These are phyloP conservation scores for Monosporozyma solicola DNA, from an alignment of 805 yeast genomes.

Conservation along the genomic window DNA sequence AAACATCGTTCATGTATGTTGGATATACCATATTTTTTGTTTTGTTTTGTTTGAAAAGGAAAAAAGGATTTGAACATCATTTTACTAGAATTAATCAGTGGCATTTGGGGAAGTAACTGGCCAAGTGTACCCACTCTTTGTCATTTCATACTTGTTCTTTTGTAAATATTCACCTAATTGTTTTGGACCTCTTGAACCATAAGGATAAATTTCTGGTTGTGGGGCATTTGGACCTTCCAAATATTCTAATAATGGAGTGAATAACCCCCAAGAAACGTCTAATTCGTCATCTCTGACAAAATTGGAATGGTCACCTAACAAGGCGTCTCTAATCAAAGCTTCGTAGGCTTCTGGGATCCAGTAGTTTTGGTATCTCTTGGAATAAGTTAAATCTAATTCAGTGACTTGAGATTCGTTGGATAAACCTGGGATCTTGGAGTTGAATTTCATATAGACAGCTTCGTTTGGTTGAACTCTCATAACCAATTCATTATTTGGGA, in stretches of 20 bases:
- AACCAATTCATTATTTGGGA: constrained; percentile 88
- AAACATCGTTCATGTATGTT: neutral
- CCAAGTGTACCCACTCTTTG: constrained; percentile 69
- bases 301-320: constrained; percentile 90
- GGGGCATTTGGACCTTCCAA: constrained; percentile 69
- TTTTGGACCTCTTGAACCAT: constrained; percentile 88
- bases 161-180: constrained; percentile 51
- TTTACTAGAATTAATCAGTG: neutral
- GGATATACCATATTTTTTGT: too few species aligned
- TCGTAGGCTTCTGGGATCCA: constrained; percentile 98
- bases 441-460: constrained; percentile 87
- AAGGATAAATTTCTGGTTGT: constrained; percentile 58
- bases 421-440: constrained; percentile 89
- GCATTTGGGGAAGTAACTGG: constrained; percentile 57
- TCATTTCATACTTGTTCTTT: constrained; percentile 62
- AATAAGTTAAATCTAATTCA: constrained; percentile 83
- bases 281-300: constrained; percentile 97
- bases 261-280: constrained; percentile 85
- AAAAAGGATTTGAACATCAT: neutral
- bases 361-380: constrained; percentile 70
- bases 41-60: neutral
- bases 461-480: constrained; percentile 92
- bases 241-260: constrained; percentile 80
- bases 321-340: constrained; percentile 83
- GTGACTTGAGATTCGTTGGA: constrained; percentile 74